Conservation (phyloP, 768 basidiomycete genomes). For the Hortiboletus flavorubellus region DNA sequence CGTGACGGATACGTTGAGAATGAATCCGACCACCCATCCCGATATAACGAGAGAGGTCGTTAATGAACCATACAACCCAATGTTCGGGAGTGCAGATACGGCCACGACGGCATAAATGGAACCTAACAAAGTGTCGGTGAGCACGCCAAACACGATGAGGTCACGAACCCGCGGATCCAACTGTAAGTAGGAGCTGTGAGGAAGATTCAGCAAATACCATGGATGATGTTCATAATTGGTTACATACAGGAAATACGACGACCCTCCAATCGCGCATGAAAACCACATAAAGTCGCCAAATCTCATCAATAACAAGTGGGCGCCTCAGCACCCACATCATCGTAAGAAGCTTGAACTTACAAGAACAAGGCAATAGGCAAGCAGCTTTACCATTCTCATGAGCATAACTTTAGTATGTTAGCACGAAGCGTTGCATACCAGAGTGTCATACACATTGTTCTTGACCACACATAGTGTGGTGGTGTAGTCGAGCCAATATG, state of each 20-base stretch:
- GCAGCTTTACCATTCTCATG: neutral
- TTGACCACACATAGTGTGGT: neutral
- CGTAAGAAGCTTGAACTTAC: neutral
- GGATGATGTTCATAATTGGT: neutral
- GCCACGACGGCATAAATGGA: neutral
- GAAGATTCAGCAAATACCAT: neutral
- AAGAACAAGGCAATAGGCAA: neutral
- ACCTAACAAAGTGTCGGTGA: neutral
- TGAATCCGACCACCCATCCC: neutral
- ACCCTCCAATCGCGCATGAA: neutral
- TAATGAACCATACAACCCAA: neutral
- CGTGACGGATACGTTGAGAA: neutral
- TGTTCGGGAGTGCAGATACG: neutral
- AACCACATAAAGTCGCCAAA: no score
- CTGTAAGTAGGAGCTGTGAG: neutral
- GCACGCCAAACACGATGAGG: neutral
- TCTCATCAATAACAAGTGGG: no score
- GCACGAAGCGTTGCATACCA: neutral
- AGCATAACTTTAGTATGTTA: neutral
- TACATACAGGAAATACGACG: neutral
- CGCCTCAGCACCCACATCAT: neutral
- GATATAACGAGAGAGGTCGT: neutral
- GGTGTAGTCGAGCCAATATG: constrained; percentile 1
- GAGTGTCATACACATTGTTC: neutral
- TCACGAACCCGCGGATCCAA: neutral